Evolutionary conservation across 192 early-diverging fungal genomes (phyloP), one percentile per base, ranked within the genome.

Genomic region (Rhizoclosmatium globosum): DNA sequence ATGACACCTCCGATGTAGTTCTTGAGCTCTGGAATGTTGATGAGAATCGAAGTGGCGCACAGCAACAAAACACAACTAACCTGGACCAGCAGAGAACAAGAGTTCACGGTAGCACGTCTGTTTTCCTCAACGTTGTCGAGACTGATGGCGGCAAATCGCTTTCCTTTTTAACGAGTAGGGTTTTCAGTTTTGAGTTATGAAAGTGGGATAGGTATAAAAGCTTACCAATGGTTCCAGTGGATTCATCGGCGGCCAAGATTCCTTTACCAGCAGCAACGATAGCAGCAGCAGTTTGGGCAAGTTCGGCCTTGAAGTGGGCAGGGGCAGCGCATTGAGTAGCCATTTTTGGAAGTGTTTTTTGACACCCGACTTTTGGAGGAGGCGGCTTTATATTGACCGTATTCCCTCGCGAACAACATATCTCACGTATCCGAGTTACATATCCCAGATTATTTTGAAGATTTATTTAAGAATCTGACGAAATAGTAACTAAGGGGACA

Each of bases 221-320:
- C 80, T 69, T 43, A 76, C 84, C 84, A 53, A 86, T 86, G 47
- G 85, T 86, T 41, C 82, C 85, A 13, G 82, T 84, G 53, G 85
- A 86, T 76, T 86, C 85, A 65, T 86, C 85, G 62, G 85, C 85
- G 61, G 85, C 85, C 17, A 86, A 77, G 65, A 86, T 86, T 74
- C 84, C 84, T 77, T 83, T 85, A 50, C 84, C 84, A 43, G 75
- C 74, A 42, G 84, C 82, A 45, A 83, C 84, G 43, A 85, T 85
- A 70, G 82, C 84, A 39, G 78, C 41, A 76, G 84, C 84, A 60
- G 74, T 81, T 50, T 71, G 57, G n/a, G 75, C 70, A 47, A 85
- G 80, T 64, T 83, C 84, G 17, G 64, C 50, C 45, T 75, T 65
- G 79, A 80, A 77, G 60, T 81, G 66, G 70, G 68, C 71, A 61